phyloP scores from a whole-genome alignment of 176 grass and related monocot genomes.

The Oryza nivara region DNA sequence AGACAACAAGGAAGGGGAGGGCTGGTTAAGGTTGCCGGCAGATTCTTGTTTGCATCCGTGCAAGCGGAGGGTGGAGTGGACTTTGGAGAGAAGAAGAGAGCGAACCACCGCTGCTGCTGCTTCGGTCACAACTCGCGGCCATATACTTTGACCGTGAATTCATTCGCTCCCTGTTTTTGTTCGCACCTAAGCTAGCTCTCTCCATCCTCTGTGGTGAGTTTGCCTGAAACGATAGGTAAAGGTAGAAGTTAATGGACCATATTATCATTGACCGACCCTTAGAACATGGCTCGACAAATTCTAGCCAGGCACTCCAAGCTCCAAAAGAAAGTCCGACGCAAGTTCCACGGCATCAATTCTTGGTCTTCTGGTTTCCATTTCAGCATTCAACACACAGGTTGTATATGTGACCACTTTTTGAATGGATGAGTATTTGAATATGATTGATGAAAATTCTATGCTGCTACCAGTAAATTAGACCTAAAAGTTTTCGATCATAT shows the following conservation, averaged over 20 bases:
- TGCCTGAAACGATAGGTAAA: not conserved
- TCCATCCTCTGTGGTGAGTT: not conserved
- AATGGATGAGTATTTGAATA: not conserved
- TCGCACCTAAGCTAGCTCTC: not conserved
- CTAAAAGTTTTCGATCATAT: not conserved
- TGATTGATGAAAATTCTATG: not conserved
- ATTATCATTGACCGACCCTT: too few relatives aligned
- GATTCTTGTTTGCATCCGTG: not conserved
- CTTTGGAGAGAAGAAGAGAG: not conserved
- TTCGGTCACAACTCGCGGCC: slow-evolving; percentile 24
- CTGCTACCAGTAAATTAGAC: not conserved
- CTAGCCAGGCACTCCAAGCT: not conserved
- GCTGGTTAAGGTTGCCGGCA: too few relatives aligned
- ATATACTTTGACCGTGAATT: slow-evolving; percentile 27
- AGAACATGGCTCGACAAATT: not conserved
- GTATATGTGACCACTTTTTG: not conserved
- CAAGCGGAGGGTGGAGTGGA: not conserved
- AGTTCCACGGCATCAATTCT: not conserved
- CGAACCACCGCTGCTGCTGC: not conserved
- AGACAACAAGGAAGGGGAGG: not conserved
- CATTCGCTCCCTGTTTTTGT: slow-evolving; percentile 21
- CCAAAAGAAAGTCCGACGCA: not conserved
- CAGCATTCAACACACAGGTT: not conserved
- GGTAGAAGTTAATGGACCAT: too few relatives aligned
- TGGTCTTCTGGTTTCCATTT: not conserved